These are phyloP conservation scores for Cladosporium sp. DNA, from an alignment of 2,329 filamentous ascomycete species.

Conservation along the genomic window DNA sequence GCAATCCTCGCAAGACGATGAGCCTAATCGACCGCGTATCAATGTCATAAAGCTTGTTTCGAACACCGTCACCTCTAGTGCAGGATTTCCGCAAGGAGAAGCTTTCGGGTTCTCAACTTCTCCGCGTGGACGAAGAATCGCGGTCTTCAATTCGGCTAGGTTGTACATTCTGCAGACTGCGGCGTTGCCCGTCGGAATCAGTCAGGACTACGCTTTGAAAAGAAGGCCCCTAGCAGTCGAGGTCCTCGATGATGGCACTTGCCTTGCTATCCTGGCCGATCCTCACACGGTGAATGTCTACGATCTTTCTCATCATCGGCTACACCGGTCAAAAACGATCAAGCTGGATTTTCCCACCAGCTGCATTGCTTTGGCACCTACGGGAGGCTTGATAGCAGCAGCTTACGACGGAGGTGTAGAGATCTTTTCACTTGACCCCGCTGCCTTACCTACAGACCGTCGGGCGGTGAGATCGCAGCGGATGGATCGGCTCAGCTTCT, in stretches of 20 bases:
- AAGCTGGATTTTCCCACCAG: slow-evolving; percentile 71
- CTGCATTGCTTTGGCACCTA: slow-evolving; percentile 73
- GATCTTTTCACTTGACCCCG: slow-evolving; percentile 66
- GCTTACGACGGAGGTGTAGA: slow-evolving; percentile 84
- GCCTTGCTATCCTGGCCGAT: slow-evolving; percentile 71
- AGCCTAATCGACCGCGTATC: slow-evolving; percentile 32
- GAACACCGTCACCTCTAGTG: slow-evolving; percentile 70
- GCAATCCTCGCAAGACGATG: slow-evolving; percentile 32
- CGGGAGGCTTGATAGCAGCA: slow-evolving; percentile 73
- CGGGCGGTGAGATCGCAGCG: slow-evolving; percentile 29
- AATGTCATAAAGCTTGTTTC: slow-evolving; percentile 70
- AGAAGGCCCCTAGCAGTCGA: slow-evolving; percentile 69
- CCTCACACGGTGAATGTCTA: slow-evolving; percentile 82
- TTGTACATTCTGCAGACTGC: slow-evolving; percentile 72
- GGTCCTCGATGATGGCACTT: slow-evolving; percentile 67
- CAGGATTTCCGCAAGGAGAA: slow-evolving; percentile 61
- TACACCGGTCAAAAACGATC: slow-evolving; percentile 60
- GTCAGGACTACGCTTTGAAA: slow-evolving; percentile 72
- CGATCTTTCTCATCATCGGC: slow-evolving; percentile 57
- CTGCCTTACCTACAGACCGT: slow-evolving; percentile 39
- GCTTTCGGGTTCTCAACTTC: slow-evolving; percentile 81
- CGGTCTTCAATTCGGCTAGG: slow-evolving; percentile 79
- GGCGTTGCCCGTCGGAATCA: slow-evolving; percentile 49
- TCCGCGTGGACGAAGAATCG: slow-evolving; percentile 63
- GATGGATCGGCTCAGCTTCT: slow-evolving; percentile 32